These are phyloP conservation scores for Fulvia fulva DNA, from an alignment of 2,329 filamentous ascomycete genomes.

Conservation along the genomic window DNA sequence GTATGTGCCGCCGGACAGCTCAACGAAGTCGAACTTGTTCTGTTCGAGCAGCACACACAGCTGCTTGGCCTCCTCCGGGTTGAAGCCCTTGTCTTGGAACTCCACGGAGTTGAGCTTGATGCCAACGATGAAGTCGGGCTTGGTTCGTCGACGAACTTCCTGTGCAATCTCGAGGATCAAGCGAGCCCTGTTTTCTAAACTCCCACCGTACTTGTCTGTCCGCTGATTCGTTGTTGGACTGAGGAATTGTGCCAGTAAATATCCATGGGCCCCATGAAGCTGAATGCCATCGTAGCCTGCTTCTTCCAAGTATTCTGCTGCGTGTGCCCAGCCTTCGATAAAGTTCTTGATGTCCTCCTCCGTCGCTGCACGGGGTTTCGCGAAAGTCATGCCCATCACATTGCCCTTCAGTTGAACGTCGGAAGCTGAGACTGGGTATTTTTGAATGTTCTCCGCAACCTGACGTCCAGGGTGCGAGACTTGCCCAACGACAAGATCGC, in stretches of 20 bases:
- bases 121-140: constrained; percentile 44
- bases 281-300: constrained; percentile 56
- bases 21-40: constrained; percentile 54
- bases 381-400: constrained; percentile 49
- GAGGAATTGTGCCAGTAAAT: constrained; percentile 45
- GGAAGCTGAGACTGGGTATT: constrained; percentile 50
- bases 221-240: constrained; percentile 40
- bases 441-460: constrained; percentile 43
- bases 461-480: constrained; percentile 62
- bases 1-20: constrained; percentile 59
- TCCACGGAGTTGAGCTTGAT: constrained; percentile 59
- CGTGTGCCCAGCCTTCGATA: constrained; percentile 59
- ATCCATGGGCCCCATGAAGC: constrained; percentile 45
- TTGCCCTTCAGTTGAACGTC: constrained; percentile 45
- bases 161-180: constrained; percentile 40
- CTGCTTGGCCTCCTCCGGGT: constrained; percentile 48
- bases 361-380: constrained; percentile 51
- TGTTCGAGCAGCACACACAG: constrained; percentile 39
- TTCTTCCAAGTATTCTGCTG: constrained; percentile 58
- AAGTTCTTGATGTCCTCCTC: constrained; percentile 54
- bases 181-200: constrained; percentile 41
- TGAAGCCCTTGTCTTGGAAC: constrained; percentile 52
- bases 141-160: constrained; percentile 38
- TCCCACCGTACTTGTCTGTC: constrained; percentile 44
- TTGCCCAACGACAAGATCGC: constrained; percentile 57